Conservation (phyloP, 768 basidiomycete genomes). For the Sporobolomyces phaffii region DNA sequence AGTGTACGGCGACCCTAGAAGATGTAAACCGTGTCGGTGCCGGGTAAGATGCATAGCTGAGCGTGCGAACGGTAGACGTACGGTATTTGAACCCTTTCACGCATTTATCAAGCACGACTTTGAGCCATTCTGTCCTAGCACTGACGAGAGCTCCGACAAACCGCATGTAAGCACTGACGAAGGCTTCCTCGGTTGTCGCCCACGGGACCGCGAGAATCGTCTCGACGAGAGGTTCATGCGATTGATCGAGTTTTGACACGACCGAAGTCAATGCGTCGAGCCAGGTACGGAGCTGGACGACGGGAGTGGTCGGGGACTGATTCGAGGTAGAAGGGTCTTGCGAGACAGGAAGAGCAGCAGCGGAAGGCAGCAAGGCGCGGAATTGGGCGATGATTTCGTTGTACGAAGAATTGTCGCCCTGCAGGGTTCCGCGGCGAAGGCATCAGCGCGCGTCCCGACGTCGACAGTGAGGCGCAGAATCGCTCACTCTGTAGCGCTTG, state of each 20-base stretch:
- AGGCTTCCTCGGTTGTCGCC: conserved; percentile 74
- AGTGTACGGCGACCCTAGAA: conserved; percentile 36
- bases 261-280: conserved; percentile 82
- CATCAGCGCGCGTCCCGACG: too few species aligned
- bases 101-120: conserved; percentile 71
- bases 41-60: too few species aligned
- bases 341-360: not conserved
- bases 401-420: conserved; percentile 72
- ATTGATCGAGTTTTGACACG: conserved; percentile 77
- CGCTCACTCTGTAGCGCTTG: conserved; percentile 62
- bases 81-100: conserved; percentile 83
- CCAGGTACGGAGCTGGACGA: conserved; percentile 60
- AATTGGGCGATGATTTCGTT: conserved; percentile 88
- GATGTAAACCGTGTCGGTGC: too few species aligned
- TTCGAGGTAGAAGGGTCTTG: conserved; percentile 48
- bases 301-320: conserved; percentile 45
- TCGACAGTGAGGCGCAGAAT: conserved; percentile 28
- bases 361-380: conserved; percentile 31
- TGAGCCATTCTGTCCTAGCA: conserved; percentile 84
- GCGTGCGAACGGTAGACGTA: too few species aligned
- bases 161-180: conserved; percentile 79
- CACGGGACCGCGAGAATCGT: conserved; percentile 83
- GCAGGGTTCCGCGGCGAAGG: not conserved
- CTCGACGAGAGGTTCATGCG: conserved; percentile 72
- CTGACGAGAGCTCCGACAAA: conserved; percentile 88